Base-by-base conservation (phyloP, 805 yeast species). In the Barnettozyma siamensis region DNA sequence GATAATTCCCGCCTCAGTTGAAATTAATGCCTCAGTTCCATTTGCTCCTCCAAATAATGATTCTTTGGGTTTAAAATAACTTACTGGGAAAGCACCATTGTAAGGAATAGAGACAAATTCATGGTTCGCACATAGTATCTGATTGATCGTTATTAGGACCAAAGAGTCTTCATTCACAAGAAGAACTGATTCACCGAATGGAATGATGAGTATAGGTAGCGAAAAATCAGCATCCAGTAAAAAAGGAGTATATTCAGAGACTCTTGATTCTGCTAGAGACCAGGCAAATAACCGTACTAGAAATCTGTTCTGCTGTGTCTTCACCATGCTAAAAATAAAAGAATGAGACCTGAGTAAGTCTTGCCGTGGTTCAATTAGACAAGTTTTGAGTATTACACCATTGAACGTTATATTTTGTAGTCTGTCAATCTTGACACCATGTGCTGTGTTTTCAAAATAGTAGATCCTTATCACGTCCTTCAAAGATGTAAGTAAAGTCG, bases 81-180 rank as follows among this genome's bases (percentile, higher is more conserved):
- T 55, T 0, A 73, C 67, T 1, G 80, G 78, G 47, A 71, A 72
- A 1, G 45, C 24, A 54, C 46, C 50, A 35, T 31, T 48, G 46
- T 33, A 57, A 40, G 33, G 57, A 11, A 28, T 32, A 4, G 43
- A 40, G 2, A 47, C 41, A 42, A 72, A 70, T 21, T 62, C 53
- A 39, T 65, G 64, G 37, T 70, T 70, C 0, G 75, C 80, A 5
- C 78, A 70, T 17, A 71, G 53, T 2, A 75, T 67, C 37, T 72
- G 69, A 44, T 71, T 73, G 4, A 69, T 53, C 5, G 68, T 62
- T 2, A 73, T 58, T 0, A 70, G 43, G 5, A 62, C 50, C 4
- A 75, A 38, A 23, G 56, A 58, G 2, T 58, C 48, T 16, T 63
- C 60, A 39, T 57, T 53, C 7, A 73, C 64, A 43, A 70, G 63